A percentile compares a stretch with the other conserved stretches of the same genome.
These are phyloP conservation scores for Populus ilicifolia DNA, from an alignment of 345 rosid species.

Conservation along the genomic window DNA sequence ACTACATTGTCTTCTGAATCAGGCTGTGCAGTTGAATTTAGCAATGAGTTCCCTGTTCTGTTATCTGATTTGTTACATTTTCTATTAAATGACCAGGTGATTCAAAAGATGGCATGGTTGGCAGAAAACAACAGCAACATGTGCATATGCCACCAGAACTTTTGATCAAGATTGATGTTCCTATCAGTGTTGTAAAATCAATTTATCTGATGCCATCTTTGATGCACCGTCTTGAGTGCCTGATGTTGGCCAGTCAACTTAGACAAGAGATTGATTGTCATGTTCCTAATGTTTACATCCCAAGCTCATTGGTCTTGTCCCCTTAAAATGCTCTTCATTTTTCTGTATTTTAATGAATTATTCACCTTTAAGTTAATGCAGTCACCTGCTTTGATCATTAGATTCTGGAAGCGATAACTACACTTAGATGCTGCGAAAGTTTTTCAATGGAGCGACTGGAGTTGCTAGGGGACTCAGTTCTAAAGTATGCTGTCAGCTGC, in stretches of 20 bases:
- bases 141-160: conserved; percentile 88
- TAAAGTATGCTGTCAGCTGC: conserved; percentile 77
- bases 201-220: conserved; percentile 76
- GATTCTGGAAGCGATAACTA: conserved; percentile 82
- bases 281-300: conserved; percentile 40
- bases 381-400: conserved; percentile 24
- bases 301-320: conserved; percentile 59
- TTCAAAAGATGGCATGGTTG: conserved; percentile 25
- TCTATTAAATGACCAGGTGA: conserved; percentile 32
- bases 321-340: neutral
- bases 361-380: neutral
- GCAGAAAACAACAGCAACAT: conserved; percentile 41
- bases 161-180: conserved; percentile 48
- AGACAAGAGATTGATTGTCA: conserved; percentile 62
- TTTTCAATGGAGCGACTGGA: conserved; percentile 97
- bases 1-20: neutral
- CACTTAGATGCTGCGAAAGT: conserved; percentile 59
- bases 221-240: conserved; percentile 74
- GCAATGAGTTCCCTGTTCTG: neutral
- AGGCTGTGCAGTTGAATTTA: conserved; percentile 4
- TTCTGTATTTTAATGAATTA: conserved; percentile 1
- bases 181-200: conserved; percentile 43
- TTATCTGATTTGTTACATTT: conserved; percentile 15
- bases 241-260: conserved; percentile 90
- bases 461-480: conserved; percentile 90